Conservation (phyloP, 2,329 filamentous ascomycete genomes). For the Penicillium sp. region DNA sequence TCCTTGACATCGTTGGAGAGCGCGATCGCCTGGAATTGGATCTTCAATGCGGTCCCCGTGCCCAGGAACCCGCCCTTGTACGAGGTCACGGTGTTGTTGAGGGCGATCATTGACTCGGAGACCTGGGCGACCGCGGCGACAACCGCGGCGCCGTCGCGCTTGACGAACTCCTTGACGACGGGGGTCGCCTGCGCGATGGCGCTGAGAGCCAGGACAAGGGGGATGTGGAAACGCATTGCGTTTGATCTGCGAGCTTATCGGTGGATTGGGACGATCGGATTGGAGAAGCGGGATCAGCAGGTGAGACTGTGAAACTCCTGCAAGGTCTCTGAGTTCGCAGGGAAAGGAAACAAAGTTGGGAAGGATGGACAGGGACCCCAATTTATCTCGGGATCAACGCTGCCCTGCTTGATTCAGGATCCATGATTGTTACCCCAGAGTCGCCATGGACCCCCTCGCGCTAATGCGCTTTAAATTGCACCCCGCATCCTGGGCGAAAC, state of each 20-base stretch:
- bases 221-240: conserved; percentile 15
- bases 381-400: conserved; percentile 2
- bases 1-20: conserved; percentile 19
- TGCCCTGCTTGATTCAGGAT: neutral
- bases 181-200: conserved; percentile 18
- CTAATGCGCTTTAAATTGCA: conserved; percentile 3
- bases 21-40: conserved; percentile 21
- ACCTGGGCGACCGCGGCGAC: conserved; percentile 21
- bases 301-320: neutral
- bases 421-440: neutral
- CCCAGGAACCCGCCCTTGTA: conserved; percentile 24
- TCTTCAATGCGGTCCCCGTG: conserved; percentile 23
- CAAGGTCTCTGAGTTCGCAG: neutral
- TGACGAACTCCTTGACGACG: neutral
- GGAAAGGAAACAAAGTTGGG: neutral
- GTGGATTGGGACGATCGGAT: neutral
- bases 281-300: neutral
- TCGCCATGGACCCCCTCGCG: neutral
- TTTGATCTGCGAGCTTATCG: neutral
- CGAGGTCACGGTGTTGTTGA: conserved; percentile 24
- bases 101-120: conserved; percentile 19
- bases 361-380: neutral
- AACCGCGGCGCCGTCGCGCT: conserved; percentile 24
- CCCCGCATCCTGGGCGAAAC: conserved; percentile 1
- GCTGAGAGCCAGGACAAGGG: conserved; percentile 13